These are phyloP conservation scores for Geopyxis carbonaria DNA, from an alignment of 495 filamentous ascomycete species.

Conservation along the genomic window DNA sequence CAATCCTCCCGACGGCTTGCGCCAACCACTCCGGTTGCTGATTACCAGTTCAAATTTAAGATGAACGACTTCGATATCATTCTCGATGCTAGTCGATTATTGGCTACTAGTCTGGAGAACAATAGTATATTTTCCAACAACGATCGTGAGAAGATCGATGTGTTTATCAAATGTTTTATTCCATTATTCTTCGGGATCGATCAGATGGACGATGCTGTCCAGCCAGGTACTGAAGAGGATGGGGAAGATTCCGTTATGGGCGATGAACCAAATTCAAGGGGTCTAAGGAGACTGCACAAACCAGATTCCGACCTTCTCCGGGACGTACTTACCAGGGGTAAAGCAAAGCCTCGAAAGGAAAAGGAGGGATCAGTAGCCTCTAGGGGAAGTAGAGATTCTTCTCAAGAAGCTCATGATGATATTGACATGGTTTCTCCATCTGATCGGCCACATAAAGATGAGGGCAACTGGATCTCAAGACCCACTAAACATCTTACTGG, in stretches of 20 bases:
- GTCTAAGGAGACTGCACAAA: conserved; percentile 10
- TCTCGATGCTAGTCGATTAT: conserved; percentile 60
- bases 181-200: conserved; percentile 77
- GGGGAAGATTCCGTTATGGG: conserved; percentile 36
- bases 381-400: conserved; percentile 65
- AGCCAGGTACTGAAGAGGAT: conserved; percentile 48
- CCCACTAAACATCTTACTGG: conserved; percentile 28
- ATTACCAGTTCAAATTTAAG: conserved; percentile 54
- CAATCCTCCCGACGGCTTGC: conserved; percentile 48
- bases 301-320: conserved; percentile 44
- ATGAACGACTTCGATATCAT: conserved; percentile 66
- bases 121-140: conserved; percentile 45
- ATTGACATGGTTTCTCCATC: conserved; percentile 41
- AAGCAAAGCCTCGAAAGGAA: conserved; percentile 49
- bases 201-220: conserved; percentile 51
- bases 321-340: conserved; percentile 61
- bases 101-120: conserved; percentile 57
- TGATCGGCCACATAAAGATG: conserved; percentile 32
- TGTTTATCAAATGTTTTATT: conserved; percentile 78
- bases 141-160: conserved; percentile 58
- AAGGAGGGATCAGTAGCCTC: conserved; percentile 50
- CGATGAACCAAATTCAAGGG: background rate
- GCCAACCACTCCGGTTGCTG: conserved; percentile 38
- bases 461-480: conserved; percentile 39
- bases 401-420: conserved; percentile 63